Base-by-base conservation (phyloP, 306 rosid species). In the Citrullus amarus region DNA sequence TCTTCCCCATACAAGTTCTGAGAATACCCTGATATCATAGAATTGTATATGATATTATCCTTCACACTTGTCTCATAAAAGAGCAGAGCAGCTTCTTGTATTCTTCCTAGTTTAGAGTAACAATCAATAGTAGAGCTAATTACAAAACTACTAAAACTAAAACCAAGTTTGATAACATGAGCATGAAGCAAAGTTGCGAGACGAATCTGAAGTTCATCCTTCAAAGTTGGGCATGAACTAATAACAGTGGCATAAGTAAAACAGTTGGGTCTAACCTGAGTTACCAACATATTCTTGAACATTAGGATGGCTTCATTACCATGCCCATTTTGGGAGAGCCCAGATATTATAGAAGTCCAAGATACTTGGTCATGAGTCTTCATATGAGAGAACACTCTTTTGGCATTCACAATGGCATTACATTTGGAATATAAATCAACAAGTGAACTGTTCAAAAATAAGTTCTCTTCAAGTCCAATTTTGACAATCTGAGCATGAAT, bases 11-110 rank as follows among this genome's bases (percentile, higher is more conserved):
- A 82, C 41, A 82, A 25, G 65, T 87, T 90, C 61, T 82, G 82
- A 78, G 86, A 83, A 80, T 85, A 90, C 38, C 86, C 92, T 70
- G 88, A 85, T n/a, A 90, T 87, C 89, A 90, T 85, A 50, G 92
- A 87, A 68, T 86, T 85, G 77, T 84, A 87, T 32, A 90, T 60
- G 66, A 87, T 58, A 76, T 44, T 84, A 81, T 90, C 95, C 83
- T 60, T 88, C 82, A 80, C 83, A 48, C 14, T 59, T 56, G 80
- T 18, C 85, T 87, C 90, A 80, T 58, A 25, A 67, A 90, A 90
- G 62, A 88, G 68, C 44, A 84, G 78, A 6, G 76, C 80, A 66
- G 90, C 86, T 60, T 85, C 85, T 28, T 78, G 80, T 65, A 88
- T 74, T 30, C 34, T 81, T 54, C 82, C 84, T 65, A 74, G 79